phyloP scores from a whole-genome alignment of 345 rosid species.

The Theobroma cacao region DNA sequence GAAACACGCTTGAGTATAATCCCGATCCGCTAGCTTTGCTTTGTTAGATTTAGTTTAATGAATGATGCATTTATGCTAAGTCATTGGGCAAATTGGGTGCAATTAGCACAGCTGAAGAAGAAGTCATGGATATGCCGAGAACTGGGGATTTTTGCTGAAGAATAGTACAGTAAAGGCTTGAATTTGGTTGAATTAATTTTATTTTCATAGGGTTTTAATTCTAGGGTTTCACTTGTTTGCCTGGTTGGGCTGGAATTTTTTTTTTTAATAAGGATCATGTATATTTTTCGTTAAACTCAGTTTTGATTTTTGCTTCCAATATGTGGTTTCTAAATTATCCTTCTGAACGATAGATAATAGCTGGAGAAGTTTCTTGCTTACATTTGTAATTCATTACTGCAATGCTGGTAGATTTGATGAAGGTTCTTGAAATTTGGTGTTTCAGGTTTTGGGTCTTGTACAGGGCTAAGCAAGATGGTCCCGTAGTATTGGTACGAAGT shows the following conservation, averaged over 20 bases:
- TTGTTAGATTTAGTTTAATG: not conserved
- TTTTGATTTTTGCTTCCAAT: not conserved
- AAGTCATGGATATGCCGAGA: not conserved
- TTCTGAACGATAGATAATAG: not conserved
- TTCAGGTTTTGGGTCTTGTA: constrained; percentile 96
- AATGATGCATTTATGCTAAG: not conserved
- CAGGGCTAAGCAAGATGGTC: constrained; percentile 95
- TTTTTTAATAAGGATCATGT: not conserved
- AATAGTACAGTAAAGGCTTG: not conserved
- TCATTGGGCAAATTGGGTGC: not conserved
- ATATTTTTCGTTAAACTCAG: too few species aligned
- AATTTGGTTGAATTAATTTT: not conserved
- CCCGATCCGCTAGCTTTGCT: not conserved
- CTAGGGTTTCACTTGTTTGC: not conserved
- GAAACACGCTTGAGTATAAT: not conserved
- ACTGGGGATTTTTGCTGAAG: not conserved
- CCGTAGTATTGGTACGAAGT: constrained; percentile 77
- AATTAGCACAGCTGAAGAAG: not conserved
- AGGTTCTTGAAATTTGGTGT: constrained; percentile 7
- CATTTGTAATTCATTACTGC: not conserved
- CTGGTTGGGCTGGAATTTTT: not conserved
- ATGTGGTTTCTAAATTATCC: not conserved
- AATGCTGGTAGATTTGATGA: not conserved
- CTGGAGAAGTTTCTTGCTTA: not conserved
- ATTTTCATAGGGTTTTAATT: not conserved